Evolutionary conservation across 106 monocot genomes (phyloP), one percentile per base, ranked within the genome.

Genomic region (Dendrobium chrysotoxum): DNA sequence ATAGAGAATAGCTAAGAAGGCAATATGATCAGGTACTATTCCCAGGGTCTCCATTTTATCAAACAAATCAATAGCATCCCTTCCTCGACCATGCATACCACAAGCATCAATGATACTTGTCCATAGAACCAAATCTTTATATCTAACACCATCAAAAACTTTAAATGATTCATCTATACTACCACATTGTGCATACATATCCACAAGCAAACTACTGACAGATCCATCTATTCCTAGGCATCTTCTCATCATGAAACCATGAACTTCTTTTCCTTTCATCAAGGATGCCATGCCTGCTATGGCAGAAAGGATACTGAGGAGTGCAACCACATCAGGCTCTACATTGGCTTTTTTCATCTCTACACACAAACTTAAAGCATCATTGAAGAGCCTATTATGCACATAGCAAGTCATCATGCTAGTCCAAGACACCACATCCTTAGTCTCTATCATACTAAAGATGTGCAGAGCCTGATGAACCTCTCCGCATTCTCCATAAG

Each of bases 141-240:
- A 53, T 81, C 71, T 74, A 39, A 78, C 55, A 13, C 40, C 54
- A 15, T 89, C 71, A 45, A 92, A 95, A 28, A 92, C 16, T 75
- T 77, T 85, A n/a, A 80, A 78, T 18, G 85, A 87, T 53, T 72
- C 65, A 28, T 80, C 79, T 54, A 95, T 70, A 7, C 67, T 79
- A 79, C 92, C 95, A 66, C 95, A 95, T n/a, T 80, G 84, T 28
- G 89, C 91, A 88, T 94, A 90, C 93, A 95, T 93, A 28, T 90
- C 87, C 30, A 92, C 83, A 15, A 96, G 85, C 53, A 90, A 78
- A 74, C 76, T 88, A 71, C 80, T 61, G 12, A 92, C 39, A 8
- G 73, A 53, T 18, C 66, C 75, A 53, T 88, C 87, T 8, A 79
- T 73, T 9, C 40, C 20, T 45, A 88, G 80, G 20, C 75, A 70